A percentile compares a stretch with the other conserved stretches of the same genome.
phyloP scores from a whole-genome alignment of 495 filamentous ascomycete species.

The Aspergillus conjunctus region DNA sequence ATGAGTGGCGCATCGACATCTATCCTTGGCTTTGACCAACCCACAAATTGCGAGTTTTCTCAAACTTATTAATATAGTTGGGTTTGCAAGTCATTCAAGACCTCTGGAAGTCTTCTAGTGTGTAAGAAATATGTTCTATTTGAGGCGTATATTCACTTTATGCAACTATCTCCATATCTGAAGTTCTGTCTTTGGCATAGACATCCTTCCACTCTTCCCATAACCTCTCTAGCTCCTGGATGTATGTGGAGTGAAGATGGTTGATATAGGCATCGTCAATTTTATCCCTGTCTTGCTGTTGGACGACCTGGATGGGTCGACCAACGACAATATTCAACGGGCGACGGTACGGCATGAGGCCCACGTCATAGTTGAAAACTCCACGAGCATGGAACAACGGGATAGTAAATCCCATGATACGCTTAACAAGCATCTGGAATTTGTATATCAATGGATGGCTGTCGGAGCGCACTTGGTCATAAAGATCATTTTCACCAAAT shows the following conservation, averaged over 20 bases:
- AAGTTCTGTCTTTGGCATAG: slow-evolving; percentile 70
- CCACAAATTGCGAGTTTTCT: neutral
- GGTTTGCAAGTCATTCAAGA: neutral
- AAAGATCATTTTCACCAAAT: slow-evolving; percentile 95
- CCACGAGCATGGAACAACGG: slow-evolving; percentile 88
- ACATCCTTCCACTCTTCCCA: slow-evolving; percentile 90
- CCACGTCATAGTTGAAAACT: slow-evolving; percentile 97
- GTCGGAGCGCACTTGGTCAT: slow-evolving; percentile 77
- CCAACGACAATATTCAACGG: slow-evolving; percentile 89
- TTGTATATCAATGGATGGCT: slow-evolving; percentile 72
- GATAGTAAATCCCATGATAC: slow-evolving; percentile 86
- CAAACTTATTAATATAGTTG: too few species aligned
- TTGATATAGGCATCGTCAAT: slow-evolving; percentile 77
- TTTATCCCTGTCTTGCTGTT: slow-evolving; percentile 51
- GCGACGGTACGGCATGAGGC: slow-evolving; percentile 87
- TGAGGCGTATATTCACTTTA: slow-evolving; percentile 40
- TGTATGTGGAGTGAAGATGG: slow-evolving; percentile 74
- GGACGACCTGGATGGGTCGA: slow-evolving; percentile 69
- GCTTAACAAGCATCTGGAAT: slow-evolving; percentile 79
- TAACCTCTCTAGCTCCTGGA: slow-evolving; percentile 73
- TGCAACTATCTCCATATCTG: slow-evolving; percentile 77
- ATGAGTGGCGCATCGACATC: neutral
- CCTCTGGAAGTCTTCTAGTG: neutral
- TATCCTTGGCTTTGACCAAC: neutral
- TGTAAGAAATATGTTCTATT: neutral